Evolutionary conservation across 306 rosid genomes (phyloP).

Genomic region (Lablab purpureus): DNA sequence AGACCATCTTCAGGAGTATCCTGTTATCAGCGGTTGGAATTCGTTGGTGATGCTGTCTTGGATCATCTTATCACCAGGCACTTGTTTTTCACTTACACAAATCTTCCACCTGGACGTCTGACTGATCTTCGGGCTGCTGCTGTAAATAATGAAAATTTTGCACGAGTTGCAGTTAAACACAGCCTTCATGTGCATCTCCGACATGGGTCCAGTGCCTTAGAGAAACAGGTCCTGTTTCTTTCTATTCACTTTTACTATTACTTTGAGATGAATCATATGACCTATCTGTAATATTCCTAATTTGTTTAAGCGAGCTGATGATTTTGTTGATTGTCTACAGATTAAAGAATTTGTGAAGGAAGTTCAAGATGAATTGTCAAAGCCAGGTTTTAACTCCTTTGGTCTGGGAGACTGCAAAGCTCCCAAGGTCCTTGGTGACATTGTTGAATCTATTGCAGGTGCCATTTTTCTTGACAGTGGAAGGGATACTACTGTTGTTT

Average conservation of each 20-base stretch:
- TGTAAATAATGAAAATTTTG: slow-evolving; percentile 98
- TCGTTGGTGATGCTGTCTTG: slow-evolving; percentile 97
- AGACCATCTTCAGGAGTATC: slow-evolving; percentile 97
- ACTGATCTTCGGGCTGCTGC: slow-evolving; percentile 99
- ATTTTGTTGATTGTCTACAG: slow-evolving; percentile 55
- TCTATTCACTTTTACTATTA: slow-evolving; percentile 15
- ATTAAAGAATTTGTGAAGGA: slow-evolving; percentile 96
- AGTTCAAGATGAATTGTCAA: slow-evolving; percentile 76
- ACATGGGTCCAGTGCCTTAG: slow-evolving; percentile 96
- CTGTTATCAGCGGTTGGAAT: slow-evolving; percentile 97
- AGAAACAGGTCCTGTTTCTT: slow-evolving; percentile 74
- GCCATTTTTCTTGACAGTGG: slow-evolving; percentile 92
- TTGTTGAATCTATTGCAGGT: slow-evolving; percentile 97
- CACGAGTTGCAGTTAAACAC: slow-evolving; percentile 95
- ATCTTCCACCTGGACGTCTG: slow-evolving; percentile 95
- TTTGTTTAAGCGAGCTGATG: slow-evolving; percentile 35
- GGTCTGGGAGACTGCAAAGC: slow-evolving; percentile 99
- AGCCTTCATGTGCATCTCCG: slow-evolving; percentile 89
- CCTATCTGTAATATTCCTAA: slow-evolving; percentile 7
- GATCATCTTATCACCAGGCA: slow-evolving; percentile 97
- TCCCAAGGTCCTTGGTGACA: slow-evolving; percentile 99
- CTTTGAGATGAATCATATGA: slow-evolving; percentile 27
- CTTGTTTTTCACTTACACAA: slow-evolving; percentile 90
- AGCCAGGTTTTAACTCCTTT: slow-evolving; percentile 96
- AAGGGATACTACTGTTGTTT: slow-evolving; percentile 75